Base-by-base conservation (phyloP, 768 basidiomycete species). In the Lentinula lateritia region DNA sequence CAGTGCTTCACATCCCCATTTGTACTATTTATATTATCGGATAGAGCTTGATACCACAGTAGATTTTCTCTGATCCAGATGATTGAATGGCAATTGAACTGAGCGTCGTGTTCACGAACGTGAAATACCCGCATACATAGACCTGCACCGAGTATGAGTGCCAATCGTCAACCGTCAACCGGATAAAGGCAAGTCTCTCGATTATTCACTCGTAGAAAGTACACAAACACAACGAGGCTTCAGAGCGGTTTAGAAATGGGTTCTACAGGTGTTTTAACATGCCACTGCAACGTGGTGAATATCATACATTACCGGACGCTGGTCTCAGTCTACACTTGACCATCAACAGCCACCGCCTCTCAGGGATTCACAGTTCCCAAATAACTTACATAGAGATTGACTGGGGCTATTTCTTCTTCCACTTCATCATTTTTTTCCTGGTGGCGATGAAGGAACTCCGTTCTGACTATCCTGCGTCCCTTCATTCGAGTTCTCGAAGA, bases 141-240 rank as follows among this genome's bases (percentile, higher is more conserved):
- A 8, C 10, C 10, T 45, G 43, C 43, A 45, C 43, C 39, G 18
- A 45, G n/a, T 6, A 18, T 45, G 50, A 50, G 12, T 23, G 35
- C 18, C 53, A 35, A 41, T 54, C 50, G n/a, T 53, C 52, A 53
- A 53, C 20, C 32, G 52, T 45, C 7, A 15, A 45, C 43, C 43
- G 18, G 43, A 36, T 53, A 53, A 38, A 53, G 52, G 52, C 18
- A 53, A 35, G 52, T 53, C 52, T 53, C 36, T 53, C 52, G 13
- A 45, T 7, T 45, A 45, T 34, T 53, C 52, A 53, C 52, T 36
- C 28, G 6, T 16, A 32, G 34, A 28, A 28, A 6, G 13, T 34
- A 32, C n/a, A 54, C 53, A 34, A 56, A 56, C 48, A 56, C 55
- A 56, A 56, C 32, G 55, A 56, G 55, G 55, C 55, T 43, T 56